Evolutionary conservation across 208 protist species (phyloP), one percentile per base, ranked within the genome.

Genomic region (Leptomonas seymouri): DNA sequence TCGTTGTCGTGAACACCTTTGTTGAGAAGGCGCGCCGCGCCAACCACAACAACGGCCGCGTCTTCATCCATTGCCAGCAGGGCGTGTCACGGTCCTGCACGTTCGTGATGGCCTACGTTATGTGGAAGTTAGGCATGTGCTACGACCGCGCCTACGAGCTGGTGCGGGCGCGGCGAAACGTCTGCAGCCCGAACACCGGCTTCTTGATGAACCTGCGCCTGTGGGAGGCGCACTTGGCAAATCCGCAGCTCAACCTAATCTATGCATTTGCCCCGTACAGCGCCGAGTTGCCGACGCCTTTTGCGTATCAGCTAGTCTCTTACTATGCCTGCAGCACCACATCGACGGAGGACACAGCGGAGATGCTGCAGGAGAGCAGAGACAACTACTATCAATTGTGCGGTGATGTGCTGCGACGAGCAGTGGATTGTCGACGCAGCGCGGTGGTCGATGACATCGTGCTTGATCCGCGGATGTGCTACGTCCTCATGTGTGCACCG

Each of bases 41-140:
- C 21, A 80, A 68, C 23, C 18, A 31, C 42, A n/a, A 61, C 31
- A 41, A 54, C 8, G 95, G 95, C 0, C 90, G 86, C 27, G 83
- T 93, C 23, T 95, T 97, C 49, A 85, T 98, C 39, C 97, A 98
- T 76, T 98, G 97, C 71, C 94, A 98, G 51, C 96, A 98, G 67
- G 96, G 96, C 59, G 94, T 98, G 20, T 97, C 91, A 3, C 93
- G 94, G 27, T 94, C 89, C 11, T 95, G 86, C 73, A 90, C 91
- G 3, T 88, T 97, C 57, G 80, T 97, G 9, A 96, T 98, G 70
- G 85, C 88, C 16, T 98, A 96, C 74, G 58, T 98, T 15, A 98
- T 98, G 93, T 97, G 91, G 91, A 72, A 86, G 58, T 28, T 85
- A 18, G 85, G 84, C 0, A 45, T 91, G 45, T 93, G 80, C 81